Evolutionary conservation across 192 early-diverging fungal genomes (phyloP).

Genomic region (Coemansia sp.): DNA sequence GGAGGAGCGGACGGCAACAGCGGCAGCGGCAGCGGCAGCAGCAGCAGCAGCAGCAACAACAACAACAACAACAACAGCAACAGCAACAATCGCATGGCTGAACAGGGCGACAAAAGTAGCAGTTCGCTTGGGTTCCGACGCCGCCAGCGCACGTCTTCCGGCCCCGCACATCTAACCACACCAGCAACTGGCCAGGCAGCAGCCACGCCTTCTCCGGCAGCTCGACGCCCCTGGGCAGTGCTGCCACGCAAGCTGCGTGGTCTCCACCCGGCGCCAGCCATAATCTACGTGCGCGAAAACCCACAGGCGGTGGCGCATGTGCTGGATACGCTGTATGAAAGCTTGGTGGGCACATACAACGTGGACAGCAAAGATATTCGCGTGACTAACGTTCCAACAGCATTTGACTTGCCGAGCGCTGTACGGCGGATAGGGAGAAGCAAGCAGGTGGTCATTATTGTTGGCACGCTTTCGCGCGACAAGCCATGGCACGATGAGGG

Average conservation of each 20-base stretch:
- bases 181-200: neutral
- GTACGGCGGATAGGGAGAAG: slow-evolving; percentile 43
- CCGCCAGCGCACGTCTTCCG: slow-evolving; percentile 10
- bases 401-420: slow-evolving; percentile 36
- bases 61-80: no score
- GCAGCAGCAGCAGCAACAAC: no score
- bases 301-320: slow-evolving; percentile 16
- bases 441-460: slow-evolving; percentile 42
- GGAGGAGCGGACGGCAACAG: neutral
- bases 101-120: slow-evolving; percentile 13
- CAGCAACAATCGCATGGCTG: no score
- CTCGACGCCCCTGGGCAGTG: slow-evolving; percentile 27
- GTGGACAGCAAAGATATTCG: slow-evolving; percentile 44
- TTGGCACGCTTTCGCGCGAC: slow-evolving; percentile 35
- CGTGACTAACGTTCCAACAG: slow-evolving; percentile 45
- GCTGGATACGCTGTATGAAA: slow-evolving; percentile 45
- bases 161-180: neutral
- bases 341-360: slow-evolving; percentile 24
- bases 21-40: neutral
- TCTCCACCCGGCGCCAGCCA: slow-evolving; percentile 41
- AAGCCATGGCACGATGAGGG: slow-evolving; percentile 38
- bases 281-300: slow-evolving; percentile 48
- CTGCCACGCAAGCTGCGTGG: slow-evolving; percentile 48
- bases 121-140: slow-evolving; percentile 39
- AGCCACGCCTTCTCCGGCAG: neutral